Conservation (phyloP, 305 asterid species). For the Solanum hybrid region DNA sequence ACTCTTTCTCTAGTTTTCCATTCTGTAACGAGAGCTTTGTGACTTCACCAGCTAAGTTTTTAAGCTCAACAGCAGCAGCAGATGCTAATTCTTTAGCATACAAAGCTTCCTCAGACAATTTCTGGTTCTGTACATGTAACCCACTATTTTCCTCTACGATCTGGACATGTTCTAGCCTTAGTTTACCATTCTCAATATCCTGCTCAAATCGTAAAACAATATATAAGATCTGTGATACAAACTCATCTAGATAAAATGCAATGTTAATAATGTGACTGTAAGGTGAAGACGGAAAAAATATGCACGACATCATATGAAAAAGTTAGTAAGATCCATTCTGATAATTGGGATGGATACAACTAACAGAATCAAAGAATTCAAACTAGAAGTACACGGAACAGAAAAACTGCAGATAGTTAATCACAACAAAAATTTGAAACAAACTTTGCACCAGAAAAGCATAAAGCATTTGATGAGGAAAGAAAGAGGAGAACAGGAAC, state of each 20-base stretch:
- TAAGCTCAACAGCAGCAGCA: constrained; percentile 95
- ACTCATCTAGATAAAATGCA: background rate
- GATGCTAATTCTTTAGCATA: constrained; percentile 98
- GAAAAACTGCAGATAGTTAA: background rate
- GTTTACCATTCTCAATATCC: constrained; percentile 77
- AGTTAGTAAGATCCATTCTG: background rate
- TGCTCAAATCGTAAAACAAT: constrained; percentile 21
- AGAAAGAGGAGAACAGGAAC: background rate
- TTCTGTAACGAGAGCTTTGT: constrained; percentile 83
- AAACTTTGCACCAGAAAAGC: background rate
- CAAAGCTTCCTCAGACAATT: constrained; percentile 89
- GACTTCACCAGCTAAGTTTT: constrained; percentile 91
- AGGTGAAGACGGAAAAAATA: background rate
- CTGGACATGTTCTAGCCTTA: constrained; percentile 70
- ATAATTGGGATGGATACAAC: background rate
- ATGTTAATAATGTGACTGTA: background rate
- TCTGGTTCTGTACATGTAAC: constrained; percentile 72
- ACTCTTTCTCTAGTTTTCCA: constrained; percentile 75
- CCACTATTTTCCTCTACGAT: constrained; percentile 84
- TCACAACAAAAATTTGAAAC: background rate
- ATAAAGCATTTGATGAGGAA: background rate
- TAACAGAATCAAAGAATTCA: background rate
- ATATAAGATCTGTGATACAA: background rate
- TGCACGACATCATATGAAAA: background rate
- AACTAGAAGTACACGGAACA: background rate